Base-by-base conservation (phyloP, 306 rosid genomes). In the Malus fusca region DNA sequence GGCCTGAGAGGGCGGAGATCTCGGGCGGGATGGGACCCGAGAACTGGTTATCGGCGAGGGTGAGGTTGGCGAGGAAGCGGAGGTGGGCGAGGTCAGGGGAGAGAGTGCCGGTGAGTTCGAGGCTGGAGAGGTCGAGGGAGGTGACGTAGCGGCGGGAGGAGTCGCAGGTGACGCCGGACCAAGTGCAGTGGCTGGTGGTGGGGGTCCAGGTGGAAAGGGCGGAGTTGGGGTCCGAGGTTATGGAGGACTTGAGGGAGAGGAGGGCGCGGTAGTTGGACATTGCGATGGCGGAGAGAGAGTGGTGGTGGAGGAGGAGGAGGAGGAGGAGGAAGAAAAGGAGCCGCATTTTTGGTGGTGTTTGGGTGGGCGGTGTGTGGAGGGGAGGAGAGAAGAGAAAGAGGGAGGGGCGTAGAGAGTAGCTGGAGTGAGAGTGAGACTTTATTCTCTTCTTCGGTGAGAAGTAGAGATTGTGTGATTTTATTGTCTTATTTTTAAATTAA, bases 91-190 rank as follows among this genome's bases (percentile, higher is more conserved):
- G 7, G 35, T 91, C 88, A 1, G 66, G 69, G 33, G 97, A 79
- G 22, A 93, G 92, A 0, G 81, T 52, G 5, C 98, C 98, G 64
- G 92, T 66, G 78, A 95, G 92, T 51, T 42, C 61, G 43, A 84
- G 79, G 0, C 88, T 82, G 22, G 93, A 67, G 51, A 95, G 93
- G 91, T 95, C 84, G 21, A 95, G 81, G 7, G 85, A 43, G 6
- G 68, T 81, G 68, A 95, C 96, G 77, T 84, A 96, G 6, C 82
- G 91, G 74, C 72, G 95, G n/a, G 79, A 22, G 77, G 76, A 30
- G 76, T 92, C 89, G 81, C 97, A 92, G 40, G 90, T 85, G 66
- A 95, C 88, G 14, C 95, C 96, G 9, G 26, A 3, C 92, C 95
- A 92, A 9, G 84, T 69, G 75, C 97, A 95, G 84, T 90, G 83